A percentile compares a stretch with the other conserved stretches of the same genome.
These are phyloP conservation scores for Eucalyptus sp. DNA, from an alignment of 345 rosid species.

Conservation along the genomic window DNA sequence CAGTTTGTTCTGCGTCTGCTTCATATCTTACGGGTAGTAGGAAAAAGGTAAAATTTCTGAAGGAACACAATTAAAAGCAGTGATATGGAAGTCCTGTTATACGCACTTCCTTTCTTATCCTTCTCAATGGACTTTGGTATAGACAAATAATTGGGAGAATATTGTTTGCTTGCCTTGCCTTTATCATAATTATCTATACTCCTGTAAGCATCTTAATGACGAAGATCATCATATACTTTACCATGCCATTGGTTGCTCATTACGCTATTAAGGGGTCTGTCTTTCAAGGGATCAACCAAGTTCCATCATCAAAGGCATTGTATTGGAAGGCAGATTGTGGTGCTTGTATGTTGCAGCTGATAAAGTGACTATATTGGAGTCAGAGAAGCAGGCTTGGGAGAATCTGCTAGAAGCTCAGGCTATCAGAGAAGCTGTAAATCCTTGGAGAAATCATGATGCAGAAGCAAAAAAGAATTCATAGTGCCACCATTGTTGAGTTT, in stretches of 20 bases:
- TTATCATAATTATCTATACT: no score
- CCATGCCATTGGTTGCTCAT: background rate
- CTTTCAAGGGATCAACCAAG: background rate
- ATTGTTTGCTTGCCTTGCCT: background rate
- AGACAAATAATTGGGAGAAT: background rate
- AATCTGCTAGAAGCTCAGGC: no score
- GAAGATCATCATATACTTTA: background rate
- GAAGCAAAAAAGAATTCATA: constrained; percentile 9
- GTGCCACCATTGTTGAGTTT: background rate
- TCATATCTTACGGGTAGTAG: background rate
- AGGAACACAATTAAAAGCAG: background rate
- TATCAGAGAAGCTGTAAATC: no score
- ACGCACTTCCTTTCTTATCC: background rate
- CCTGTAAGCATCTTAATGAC: background rate
- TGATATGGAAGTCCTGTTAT: background rate
- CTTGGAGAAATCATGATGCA: no score
- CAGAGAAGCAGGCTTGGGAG: background rate
- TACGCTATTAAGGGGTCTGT: background rate
- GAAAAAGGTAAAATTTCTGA: background rate
- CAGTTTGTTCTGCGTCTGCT: background rate
- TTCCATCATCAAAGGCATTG: background rate
- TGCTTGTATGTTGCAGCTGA: constrained; percentile 23
- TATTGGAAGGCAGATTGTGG: background rate
- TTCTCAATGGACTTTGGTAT: background rate
- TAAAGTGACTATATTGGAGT: constrained; percentile 45